Evolutionary conservation across 129 eudicot genomes (phyloP).

Genomic region (Ambrosia artemisiifolia): DNA sequence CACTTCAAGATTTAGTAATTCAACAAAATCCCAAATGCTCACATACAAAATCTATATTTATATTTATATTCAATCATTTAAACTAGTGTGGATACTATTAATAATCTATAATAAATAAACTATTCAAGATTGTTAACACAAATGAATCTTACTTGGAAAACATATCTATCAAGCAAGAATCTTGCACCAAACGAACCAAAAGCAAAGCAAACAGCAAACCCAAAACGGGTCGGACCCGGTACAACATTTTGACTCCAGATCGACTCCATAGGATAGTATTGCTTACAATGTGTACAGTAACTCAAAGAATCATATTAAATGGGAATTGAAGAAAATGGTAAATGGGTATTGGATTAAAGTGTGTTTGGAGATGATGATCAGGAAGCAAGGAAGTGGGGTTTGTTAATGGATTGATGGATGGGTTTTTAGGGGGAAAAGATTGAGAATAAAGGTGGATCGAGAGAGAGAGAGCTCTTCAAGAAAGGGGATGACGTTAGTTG

Average conservation of each 20-base stretch:
- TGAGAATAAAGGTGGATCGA: slow-evolving; percentile 10
- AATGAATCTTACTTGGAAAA: slow-evolving; percentile 69
- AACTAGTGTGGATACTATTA: too few relatives aligned
- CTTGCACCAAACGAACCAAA: slow-evolving; percentile 59
- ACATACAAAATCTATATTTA: too few relatives aligned
- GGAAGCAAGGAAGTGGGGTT: slow-evolving; percentile 6
- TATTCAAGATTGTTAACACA: neutral
- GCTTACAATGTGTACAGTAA: slow-evolving; percentile 6
- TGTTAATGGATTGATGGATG: neutral
- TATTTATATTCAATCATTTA: too few relatives aligned
- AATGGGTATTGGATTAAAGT: slow-evolving; percentile 10
- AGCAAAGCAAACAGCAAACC: slow-evolving; percentile 54
- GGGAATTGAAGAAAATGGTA: neutral
- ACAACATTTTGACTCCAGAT: slow-evolving; percentile 44
- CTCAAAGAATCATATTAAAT: slow-evolving; percentile 11
- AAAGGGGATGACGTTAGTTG: neutral
- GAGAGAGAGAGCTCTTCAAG: slow-evolving; percentile 8
- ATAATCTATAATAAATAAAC: too few relatives aligned
- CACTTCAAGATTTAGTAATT: neutral
- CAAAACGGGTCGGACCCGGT: slow-evolving; percentile 56
- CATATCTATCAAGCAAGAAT: slow-evolving; percentile 65
- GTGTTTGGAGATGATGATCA: neutral
- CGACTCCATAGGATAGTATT: slow-evolving; percentile 84
- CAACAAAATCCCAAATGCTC: too few relatives aligned
- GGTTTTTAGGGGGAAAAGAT: neutral